Evolutionary conservation across 176 grass and related monocot species (phyloP).

Genomic region (Oryza meridionalis): DNA sequence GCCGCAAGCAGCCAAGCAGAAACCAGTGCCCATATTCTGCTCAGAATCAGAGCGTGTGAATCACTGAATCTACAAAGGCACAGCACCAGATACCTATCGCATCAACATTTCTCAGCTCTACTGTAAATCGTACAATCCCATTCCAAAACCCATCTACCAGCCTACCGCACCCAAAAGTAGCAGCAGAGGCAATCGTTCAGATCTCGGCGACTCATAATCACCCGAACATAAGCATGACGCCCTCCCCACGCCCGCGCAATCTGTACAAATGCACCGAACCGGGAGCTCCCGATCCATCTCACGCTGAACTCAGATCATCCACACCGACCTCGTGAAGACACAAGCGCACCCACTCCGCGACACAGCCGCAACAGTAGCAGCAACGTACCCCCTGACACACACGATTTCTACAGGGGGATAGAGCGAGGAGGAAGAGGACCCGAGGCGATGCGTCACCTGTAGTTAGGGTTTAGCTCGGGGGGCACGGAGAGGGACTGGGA

Average conservation of each 20-base stretch:
- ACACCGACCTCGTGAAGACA: not conserved
- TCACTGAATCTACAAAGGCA: too few relatives aligned
- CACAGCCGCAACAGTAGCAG: too few relatives aligned
- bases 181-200: not conserved
- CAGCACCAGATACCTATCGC: too few relatives aligned
- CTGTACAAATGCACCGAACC: not conserved
- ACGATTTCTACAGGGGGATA: not conserved
- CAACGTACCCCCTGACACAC: too few relatives aligned
- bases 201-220: constrained; percentile 1
- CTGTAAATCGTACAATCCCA: not conserved
- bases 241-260: not conserved
- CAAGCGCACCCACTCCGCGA: not conserved
- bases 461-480: constrained; percentile 89
- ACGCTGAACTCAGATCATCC: constrained; percentile 1
- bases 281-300: not conserved
- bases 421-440: not conserved
- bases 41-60: too few relatives aligned
- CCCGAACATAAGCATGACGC: not conserved
- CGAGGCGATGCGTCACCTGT: too few relatives aligned
- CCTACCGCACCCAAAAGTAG: not conserved
- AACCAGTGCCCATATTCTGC: too few relatives aligned
- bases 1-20: not conserved
- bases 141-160: not conserved
- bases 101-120: too few relatives aligned
- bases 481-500: constrained; percentile 72